Base-by-base conservation (phyloP, 2,329 filamentous ascomycete genomes). In the Sporothrix brunneoviolacea region DNA sequence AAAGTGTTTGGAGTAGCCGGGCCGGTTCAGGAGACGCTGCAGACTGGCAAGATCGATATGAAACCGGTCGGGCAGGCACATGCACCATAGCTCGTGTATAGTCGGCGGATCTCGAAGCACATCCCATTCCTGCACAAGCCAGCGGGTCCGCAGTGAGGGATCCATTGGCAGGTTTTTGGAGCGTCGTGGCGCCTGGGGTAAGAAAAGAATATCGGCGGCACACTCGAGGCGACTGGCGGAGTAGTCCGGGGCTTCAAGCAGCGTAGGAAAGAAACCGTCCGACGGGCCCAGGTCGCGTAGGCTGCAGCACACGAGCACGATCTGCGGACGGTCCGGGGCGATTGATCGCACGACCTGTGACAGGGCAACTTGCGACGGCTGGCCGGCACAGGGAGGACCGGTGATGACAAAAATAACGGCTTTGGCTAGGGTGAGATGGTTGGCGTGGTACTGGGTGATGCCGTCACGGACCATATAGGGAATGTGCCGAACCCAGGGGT, bases 381-480 rank as follows among this genome's bases (percentile, higher is more conserved):
- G 73, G 6, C 73, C 71, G 12, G 66, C 57, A n/a, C 62, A 60
- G 4, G 71, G 68, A 33, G 70, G 68, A 2, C 73, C 74, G 4
- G 75, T 76, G 36, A 82, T 71, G 51, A 87, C 76, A 52, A 86
- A 79, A 13, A 88, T 64, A 32, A 86, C 69, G 2, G 73, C 73
- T 41, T 74, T 75, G 4, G 82, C 81, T 50, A 77, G 70, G 51
- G 72, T 74, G 48, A 88, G 74, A 58, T 86, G 85, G 46, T 74
- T 74, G 43, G 75, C 67, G 64, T 90, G 82, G 39, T 78, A 74
- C 19, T 74, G 71, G 3, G 81, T 85, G 62, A 88, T 80, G 37
- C 84, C 83, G 52, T 72, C 66, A 47, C 74, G 72, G 41, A 80
- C 76, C 5, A 81, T 79, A 60, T 88, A 91, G 6, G 86, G 84